Evolutionary conservation across 2,329 filamentous ascomycete genomes (phyloP).

Genomic region (Emergomyces orientalis): DNA sequence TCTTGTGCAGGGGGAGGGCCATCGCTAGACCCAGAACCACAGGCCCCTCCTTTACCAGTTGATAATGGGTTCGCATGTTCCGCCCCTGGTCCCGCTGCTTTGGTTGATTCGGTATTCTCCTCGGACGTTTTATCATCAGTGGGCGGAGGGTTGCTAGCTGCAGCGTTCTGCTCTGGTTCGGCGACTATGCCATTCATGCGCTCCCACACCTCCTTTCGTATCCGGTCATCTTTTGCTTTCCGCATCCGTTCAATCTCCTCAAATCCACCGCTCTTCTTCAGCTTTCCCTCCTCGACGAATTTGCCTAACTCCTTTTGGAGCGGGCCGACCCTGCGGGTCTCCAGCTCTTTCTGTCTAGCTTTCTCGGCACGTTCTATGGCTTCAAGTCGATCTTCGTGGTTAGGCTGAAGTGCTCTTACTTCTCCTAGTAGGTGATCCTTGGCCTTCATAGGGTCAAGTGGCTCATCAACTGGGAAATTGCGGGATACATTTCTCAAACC

Average conservation of each 20-base stretch:
- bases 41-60: neutral
- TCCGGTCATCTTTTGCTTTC: constrained; percentile 75
- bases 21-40: neutral
- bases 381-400: constrained; percentile 85
- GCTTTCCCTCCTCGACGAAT: constrained; percentile 81
- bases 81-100: neutral
- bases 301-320: constrained; percentile 75
- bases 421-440: constrained; percentile 90
- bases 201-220: constrained; percentile 63
- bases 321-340: constrained; percentile 61
- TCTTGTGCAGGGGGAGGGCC: neutral
- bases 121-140: neutral
- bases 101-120: neutral
- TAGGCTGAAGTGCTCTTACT: constrained; percentile 84
- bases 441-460: constrained; percentile 64
- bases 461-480: constrained; percentile 40
- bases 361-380: constrained; percentile 97
- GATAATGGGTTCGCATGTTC: neutral
- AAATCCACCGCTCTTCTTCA: constrained; percentile 93
- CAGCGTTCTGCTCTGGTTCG: constrained; percentile 37
- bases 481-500: constrained; percentile 46
- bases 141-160: constrained; percentile 11
- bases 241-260: constrained; percentile 85
- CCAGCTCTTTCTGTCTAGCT: constrained; percentile 77
- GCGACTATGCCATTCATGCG: constrained; percentile 43